phyloP scores from a whole-genome alignment of 2,329 filamentous ascomycete species.

The Peltaster fructicola region DNA sequence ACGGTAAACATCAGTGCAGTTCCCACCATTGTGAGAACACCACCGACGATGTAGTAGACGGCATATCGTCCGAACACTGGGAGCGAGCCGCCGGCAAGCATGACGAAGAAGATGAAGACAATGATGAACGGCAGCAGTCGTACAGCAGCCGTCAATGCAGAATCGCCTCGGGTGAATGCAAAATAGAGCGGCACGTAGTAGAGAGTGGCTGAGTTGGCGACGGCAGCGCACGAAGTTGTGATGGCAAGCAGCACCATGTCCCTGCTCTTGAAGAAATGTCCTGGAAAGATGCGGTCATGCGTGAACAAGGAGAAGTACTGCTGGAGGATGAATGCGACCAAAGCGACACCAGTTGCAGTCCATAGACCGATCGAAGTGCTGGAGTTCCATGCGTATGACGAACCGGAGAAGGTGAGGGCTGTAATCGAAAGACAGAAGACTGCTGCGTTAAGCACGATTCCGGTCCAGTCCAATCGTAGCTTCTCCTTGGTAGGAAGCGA shows the following conservation, averaged over 20 bases:
- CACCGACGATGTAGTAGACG: slow-evolving; percentile 26
- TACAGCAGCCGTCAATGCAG: slow-evolving; percentile 23
- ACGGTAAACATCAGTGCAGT: slow-evolving; percentile 19
- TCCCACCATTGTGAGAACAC: slow-evolving; percentile 20
- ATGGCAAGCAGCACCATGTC: slow-evolving; percentile 28
- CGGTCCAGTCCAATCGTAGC: slow-evolving; percentile 28
- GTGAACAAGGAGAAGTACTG: slow-evolving; percentile 36
- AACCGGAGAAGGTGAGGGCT: slow-evolving; percentile 34
- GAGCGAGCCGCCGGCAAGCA: slow-evolving; percentile 24
- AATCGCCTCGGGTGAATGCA: slow-evolving; percentile 31
- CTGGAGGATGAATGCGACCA: slow-evolving; percentile 28
- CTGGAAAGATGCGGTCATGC: slow-evolving; percentile 30
- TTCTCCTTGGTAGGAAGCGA: slow-evolving; percentile 1
- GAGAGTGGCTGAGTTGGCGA: slow-evolving; percentile 17
- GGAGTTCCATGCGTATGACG: slow-evolving; percentile 30
- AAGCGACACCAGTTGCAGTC: slow-evolving; percentile 27
- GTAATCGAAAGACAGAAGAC: slow-evolving; percentile 27
- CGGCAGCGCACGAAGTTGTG: slow-evolving; percentile 20
- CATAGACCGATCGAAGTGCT: slow-evolving; percentile 30
- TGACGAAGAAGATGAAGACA: slow-evolving; percentile 19
- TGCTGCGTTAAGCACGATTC: slow-evolving; percentile 26
- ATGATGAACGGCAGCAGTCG: slow-evolving; percentile 26
- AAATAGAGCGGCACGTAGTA: slow-evolving; percentile 41
- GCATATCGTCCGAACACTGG: slow-evolving; percentile 22
- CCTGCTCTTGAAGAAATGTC: slow-evolving; percentile 25